Evolutionary conservation across 2,329 filamentous ascomycete genomes (phyloP).

Genomic region (Fusarium sp.): DNA sequence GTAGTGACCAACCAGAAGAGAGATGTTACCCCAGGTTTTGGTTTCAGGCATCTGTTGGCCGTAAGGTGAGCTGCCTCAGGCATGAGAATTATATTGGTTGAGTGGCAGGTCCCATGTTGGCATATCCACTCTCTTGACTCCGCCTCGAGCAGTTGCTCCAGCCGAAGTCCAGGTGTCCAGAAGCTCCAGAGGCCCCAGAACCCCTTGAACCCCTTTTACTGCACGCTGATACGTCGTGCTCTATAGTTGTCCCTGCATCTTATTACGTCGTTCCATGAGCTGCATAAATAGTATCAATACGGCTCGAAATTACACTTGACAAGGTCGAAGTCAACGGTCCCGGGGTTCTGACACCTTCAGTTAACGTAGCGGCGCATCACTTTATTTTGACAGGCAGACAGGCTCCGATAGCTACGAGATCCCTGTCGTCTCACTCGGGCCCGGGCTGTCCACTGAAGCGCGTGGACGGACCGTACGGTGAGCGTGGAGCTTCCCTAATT

Average conservation of each 20-base stretch:
- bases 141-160: slow-evolving; percentile 20
- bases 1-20: slow-evolving; percentile 29
- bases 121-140: slow-evolving; percentile 9
- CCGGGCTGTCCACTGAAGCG: slow-evolving; percentile 33
- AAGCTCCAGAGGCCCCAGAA: slow-evolving; percentile 14
- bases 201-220: slow-evolving; percentile 29
- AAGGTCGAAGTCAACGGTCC: slow-evolving; percentile 21
- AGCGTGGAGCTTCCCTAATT: slow-evolving; percentile 48
- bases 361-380: slow-evolving; percentile 24
- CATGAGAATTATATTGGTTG: neutral
- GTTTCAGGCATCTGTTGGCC: neutral
- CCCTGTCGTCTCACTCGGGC: slow-evolving; percentile 26
- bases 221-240: slow-evolving; percentile 36
- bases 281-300: slow-evolving; percentile 34
- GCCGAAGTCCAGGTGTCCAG: slow-evolving; percentile 31
- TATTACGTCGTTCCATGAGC: slow-evolving; percentile 29
- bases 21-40: slow-evolving; percentile 30
- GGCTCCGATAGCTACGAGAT: slow-evolving; percentile 15
- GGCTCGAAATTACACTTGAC: slow-evolving; percentile 35
- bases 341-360: slow-evolving; percentile 14
- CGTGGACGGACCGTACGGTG: slow-evolving; percentile 38
- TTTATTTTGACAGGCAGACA: slow-evolving; percentile 28
- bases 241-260: slow-evolving; percentile 32
- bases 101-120: slow-evolving; percentile 2
- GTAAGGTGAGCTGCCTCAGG: slow-evolving; percentile 24